Evolutionary conservation across 1,284 basidiomycete species (phyloP).

Genomic region (Sutorius eximius): DNA sequence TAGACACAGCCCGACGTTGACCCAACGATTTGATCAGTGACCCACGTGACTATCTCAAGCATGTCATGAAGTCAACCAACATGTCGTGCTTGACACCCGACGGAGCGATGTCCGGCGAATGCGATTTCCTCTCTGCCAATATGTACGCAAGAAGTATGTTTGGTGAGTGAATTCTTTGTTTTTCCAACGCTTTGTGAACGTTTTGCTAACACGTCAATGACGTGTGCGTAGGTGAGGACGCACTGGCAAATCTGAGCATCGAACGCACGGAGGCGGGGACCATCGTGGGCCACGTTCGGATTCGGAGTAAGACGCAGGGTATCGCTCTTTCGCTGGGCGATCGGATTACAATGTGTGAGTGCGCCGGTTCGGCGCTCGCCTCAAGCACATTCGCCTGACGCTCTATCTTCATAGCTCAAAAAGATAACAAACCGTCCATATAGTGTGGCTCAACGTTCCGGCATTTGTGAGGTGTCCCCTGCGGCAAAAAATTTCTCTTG

Average conservation of each 20-base stretch:
- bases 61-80: conserved; percentile 83
- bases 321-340: conserved; percentile 94
- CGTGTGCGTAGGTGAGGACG: conserved; percentile 77
- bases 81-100: conserved; percentile 87
- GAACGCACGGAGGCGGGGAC: conserved; percentile 83
- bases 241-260: conserved; percentile 93
- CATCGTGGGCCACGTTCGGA: conserved; percentile 89
- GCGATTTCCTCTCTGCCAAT: conserved; percentile 83
- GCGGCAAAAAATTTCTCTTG: neutral
- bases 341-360: conserved; percentile 83
- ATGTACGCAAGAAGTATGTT: conserved; percentile 80
- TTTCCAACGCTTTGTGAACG: neutral
- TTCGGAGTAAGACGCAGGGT: conserved; percentile 92
- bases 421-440: conserved; percentile 56
- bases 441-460: conserved; percentile 11
- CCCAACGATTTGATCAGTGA: conserved; percentile 39
- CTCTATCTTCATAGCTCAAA: conserved; percentile 42
- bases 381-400: neutral
- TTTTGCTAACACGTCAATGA: neutral
- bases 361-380: neutral
- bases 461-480: neutral
- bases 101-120: conserved; percentile 78
- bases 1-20: neutral
- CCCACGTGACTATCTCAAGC: conserved; percentile 72
- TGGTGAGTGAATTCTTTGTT: conserved; percentile 41